These are phyloP conservation scores for Aegilops umbellulata DNA, from an alignment of 176 grass and related monocot species.

Conservation along the genomic window DNA sequence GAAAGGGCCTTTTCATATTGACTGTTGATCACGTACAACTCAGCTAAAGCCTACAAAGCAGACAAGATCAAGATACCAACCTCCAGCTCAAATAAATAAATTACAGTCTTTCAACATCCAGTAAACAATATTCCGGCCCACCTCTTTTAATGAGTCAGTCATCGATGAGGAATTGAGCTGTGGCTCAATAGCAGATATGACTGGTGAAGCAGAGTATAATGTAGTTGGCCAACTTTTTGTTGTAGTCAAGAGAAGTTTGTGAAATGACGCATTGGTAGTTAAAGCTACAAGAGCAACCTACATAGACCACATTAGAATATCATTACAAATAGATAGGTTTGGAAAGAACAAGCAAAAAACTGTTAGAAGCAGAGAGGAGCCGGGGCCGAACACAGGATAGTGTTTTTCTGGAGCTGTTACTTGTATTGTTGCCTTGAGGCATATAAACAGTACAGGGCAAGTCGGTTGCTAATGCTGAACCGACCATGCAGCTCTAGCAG, in stretches of 20 bases:
- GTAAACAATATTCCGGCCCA: constrained; percentile 26
- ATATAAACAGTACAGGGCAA: background rate
- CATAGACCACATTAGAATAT: constrained; percentile 39
- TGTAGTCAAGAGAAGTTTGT: constrained; percentile 82
- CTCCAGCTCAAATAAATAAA: constrained; percentile 21
- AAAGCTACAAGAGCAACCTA: constrained; percentile 97
- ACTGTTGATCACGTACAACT: constrained; percentile 73
- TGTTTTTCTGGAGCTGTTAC: background rate
- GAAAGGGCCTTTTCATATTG: constrained; percentile 83
- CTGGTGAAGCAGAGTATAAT: constrained; percentile 74
- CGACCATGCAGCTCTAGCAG: background rate
- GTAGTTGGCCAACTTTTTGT: constrained; percentile 79
- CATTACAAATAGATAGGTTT: constrained; percentile 27
- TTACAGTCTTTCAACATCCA: background rate
- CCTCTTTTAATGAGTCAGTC: constrained; percentile 84
- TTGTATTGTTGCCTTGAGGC: background rate
- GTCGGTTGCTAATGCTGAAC: background rate
- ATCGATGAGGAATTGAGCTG: constrained; percentile 76
- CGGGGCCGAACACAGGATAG: background rate
- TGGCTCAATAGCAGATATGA: constrained; percentile 94
- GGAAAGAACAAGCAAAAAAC: constrained; percentile 12
- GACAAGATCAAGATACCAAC: constrained; percentile 28
- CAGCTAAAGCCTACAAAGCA: constrained; percentile 75
- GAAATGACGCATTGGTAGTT: constrained; percentile 71
- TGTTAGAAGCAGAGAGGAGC: background rate